Base-by-base conservation (phyloP, 345 rosid species). In the Melaleuca quinquenervia region DNA sequence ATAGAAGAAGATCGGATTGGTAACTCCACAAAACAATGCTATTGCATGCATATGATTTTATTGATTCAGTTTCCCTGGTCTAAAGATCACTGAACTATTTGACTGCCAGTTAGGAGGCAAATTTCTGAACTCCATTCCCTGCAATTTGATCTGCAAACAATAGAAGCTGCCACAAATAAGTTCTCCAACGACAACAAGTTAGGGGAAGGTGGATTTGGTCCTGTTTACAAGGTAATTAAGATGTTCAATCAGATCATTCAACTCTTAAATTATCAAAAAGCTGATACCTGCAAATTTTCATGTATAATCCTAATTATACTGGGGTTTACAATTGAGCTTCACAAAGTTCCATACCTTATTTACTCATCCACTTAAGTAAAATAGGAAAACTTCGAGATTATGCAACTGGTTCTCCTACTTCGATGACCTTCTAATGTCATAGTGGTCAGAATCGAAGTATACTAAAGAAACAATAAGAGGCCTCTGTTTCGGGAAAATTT, bases 361-460 rank as follows among this genome's bases (percentile, higher is more conserved):
- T 75, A 32, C 2, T 75, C 3, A 29, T 36, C 49, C 82, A 75
- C 44, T 11, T 75, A 32, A 36, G 26, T 32, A 11, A 32, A 16
- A 44, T 16, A 75, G 22, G 70, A 32, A 29, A 94, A 93, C n/a
- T 91, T 92, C 5, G 55, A 89, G 11, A 83, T 53, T 44, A 36
- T 52, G 55, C 3, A 91, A 91, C 58, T 91, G 89, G 86, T 75
- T 93, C 26, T 21, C 86, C 84, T 13, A 94, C 92, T 84, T 92
- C 89, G 88, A 88, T 89, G 92, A 91, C 89, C 84, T 27, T 52
- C 3, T 82, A 70, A 32, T 84, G 16, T 29, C 76, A 32, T 13
- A 29, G 22, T 55, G 27, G 27, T 20, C 7, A 4, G 32, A 83
- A 54, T 8, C 7, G 36, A 27, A 60, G 74, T 27, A 60, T 27